Evolutionary conservation across 1,284 basidiomycete genomes (phyloP).

Genomic region (Salmacisia buchloeana): DNA sequence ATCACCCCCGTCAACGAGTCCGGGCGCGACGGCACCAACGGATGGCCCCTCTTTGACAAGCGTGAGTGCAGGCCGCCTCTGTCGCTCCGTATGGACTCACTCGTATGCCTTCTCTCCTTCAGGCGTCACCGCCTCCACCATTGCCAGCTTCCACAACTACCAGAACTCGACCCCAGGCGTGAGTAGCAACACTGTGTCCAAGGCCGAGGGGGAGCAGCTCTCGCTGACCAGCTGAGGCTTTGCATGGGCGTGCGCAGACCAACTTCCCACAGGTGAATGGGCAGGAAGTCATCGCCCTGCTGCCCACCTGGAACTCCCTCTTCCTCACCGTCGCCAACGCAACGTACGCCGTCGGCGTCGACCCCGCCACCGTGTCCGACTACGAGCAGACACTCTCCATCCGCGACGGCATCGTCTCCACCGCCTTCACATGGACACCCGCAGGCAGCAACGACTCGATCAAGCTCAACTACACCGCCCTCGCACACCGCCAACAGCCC

Average conservation of each 20-base stretch:
- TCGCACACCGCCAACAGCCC: slow-evolving; percentile 29
- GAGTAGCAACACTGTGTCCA: not conserved
- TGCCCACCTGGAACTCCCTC: slow-evolving; percentile 36
- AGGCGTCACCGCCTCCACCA: slow-evolving; percentile 16
- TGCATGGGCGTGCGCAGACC: slow-evolving; percentile 11
- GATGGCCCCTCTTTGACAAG: slow-evolving; percentile 23
- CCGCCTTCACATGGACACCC: slow-evolving; percentile 26
- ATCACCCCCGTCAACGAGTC: slow-evolving; percentile 9
- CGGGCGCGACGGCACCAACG: slow-evolving; percentile 12
- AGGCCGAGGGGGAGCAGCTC: too few species aligned
- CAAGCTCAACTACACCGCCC: slow-evolving; percentile 24
- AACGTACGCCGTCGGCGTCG: slow-evolving; percentile 21
- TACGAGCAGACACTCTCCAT: slow-evolving; percentile 31
- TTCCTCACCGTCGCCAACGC: slow-evolving; percentile 27
- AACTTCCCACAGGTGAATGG: slow-evolving; percentile 35
- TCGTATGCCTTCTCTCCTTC: slow-evolving; percentile 9
- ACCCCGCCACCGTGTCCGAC: slow-evolving; percentile 22
- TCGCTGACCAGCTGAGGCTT: not conserved
- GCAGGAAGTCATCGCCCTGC: slow-evolving; percentile 33
- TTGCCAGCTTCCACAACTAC: slow-evolving; percentile 39
- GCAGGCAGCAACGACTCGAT: slow-evolving; percentile 10
- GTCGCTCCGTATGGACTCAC: not conserved
- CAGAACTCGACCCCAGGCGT: slow-evolving; percentile 24
- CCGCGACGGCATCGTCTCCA: slow-evolving; percentile 32
- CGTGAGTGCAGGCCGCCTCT: slow-evolving; percentile 10